Evolutionary conservation across 495 filamentous ascomycete genomes (phyloP).

Genomic region (Neurospora sp.): DNA sequence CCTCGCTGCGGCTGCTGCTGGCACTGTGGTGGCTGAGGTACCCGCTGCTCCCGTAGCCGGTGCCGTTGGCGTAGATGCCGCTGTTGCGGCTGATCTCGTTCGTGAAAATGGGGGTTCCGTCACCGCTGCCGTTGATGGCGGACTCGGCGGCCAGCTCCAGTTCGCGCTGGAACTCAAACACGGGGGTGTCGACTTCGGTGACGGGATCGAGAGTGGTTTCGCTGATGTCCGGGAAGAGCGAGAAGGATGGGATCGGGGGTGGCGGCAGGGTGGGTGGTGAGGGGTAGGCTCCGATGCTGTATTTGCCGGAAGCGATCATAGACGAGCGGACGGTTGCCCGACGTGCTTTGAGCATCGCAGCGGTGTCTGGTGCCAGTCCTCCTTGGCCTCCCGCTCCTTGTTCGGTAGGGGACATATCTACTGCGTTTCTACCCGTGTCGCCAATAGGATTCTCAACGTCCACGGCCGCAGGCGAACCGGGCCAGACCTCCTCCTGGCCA

Average conservation of each 20-base stretch:
- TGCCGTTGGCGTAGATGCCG: background rate
- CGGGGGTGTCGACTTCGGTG: constrained; percentile 18
- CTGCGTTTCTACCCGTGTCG: background rate
- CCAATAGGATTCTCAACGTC: background rate
- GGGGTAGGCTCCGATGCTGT: constrained; percentile 2
- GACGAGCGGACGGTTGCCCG: constrained; percentile 17
- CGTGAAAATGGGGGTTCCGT: background rate
- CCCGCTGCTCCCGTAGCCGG: background rate
- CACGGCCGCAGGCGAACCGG: background rate
- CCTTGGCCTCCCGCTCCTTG: background rate
- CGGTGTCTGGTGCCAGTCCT: background rate
- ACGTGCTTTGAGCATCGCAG: background rate
- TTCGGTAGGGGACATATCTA: background rate
- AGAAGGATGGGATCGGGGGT: constrained; percentile 19
- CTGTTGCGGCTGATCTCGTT: background rate
- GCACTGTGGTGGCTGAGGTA: background rate
- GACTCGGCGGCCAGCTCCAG: constrained; percentile 8
- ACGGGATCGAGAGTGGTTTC: constrained; percentile 16
- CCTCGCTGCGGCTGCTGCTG: background rate
- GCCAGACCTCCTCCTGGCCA: constrained; percentile 4
- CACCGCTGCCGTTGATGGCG: background rate
- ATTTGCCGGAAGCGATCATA: constrained; percentile 1
- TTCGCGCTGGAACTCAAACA: constrained; percentile 8
- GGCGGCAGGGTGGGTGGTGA: background rate
- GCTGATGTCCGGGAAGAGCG: constrained; percentile 16